Evolutionary conservation across 164 flowering plant genomes (phyloP).

Genomic region (Amborella trichopoda): DNA sequence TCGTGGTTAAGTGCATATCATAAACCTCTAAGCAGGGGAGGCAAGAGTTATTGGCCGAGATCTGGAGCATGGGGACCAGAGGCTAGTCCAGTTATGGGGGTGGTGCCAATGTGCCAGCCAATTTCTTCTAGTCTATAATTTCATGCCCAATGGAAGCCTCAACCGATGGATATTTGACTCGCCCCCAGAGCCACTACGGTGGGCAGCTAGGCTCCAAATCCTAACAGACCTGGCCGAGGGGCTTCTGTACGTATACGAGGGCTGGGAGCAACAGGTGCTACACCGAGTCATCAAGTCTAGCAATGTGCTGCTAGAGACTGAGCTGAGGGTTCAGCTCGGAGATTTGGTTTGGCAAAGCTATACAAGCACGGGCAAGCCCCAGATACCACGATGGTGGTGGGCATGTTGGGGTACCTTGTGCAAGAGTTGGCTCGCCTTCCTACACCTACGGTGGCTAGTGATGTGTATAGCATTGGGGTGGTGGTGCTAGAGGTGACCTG

Average conservation of each 20-base stretch:
- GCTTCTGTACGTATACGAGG: slow-evolving; percentile 53
- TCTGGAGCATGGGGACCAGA: slow-evolving; percentile 66
- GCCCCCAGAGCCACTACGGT: slow-evolving; percentile 23
- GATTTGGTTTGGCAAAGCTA: slow-evolving; percentile 71
- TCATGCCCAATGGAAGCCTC: slow-evolving; percentile 68
- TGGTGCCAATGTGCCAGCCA: slow-evolving; percentile 51
- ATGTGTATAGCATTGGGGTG: slow-evolving; percentile 77
- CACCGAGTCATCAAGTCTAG: slow-evolving; percentile 82
- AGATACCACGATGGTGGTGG: slow-evolving; percentile 58
- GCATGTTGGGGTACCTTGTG: slow-evolving; percentile 79
- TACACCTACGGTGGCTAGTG: slow-evolving; percentile 48
- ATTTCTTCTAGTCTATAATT: slow-evolving; percentile 58
- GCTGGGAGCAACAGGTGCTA: slow-evolving; percentile 67
- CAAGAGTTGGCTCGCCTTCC: slow-evolving; percentile 53
- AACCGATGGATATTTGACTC: slow-evolving; percentile 46
- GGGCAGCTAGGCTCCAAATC: slow-evolving; percentile 39
- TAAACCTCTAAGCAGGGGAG: slow-evolving; percentile 75
- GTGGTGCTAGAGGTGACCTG: slow-evolving; percentile 68
- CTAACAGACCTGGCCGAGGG: slow-evolving; percentile 64
- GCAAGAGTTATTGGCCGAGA: slow-evolving; percentile 77
- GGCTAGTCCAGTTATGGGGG: slow-evolving; percentile 55
- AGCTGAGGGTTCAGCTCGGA: slow-evolving; percentile 53
- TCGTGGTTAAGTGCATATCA: slow-evolving; percentile 68
- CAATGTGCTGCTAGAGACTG: slow-evolving; percentile 51
- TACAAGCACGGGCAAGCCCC: slow-evolving; percentile 52